These are phyloP conservation scores for Sambucus nigra DNA, from an alignment of 129 eudicot genomes.

Conservation along the genomic window DNA sequence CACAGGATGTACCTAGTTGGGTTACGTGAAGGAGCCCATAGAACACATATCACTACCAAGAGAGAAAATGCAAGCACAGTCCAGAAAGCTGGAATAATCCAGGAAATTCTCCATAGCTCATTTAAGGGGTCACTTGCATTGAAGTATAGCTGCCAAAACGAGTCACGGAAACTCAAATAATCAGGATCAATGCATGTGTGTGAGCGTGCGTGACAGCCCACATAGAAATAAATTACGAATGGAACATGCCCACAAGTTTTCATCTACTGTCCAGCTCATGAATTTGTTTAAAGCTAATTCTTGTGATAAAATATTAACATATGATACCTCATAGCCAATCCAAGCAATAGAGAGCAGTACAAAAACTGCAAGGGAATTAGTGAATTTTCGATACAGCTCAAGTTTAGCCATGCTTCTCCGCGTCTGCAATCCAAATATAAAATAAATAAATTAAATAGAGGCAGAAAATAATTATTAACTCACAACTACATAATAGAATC, in stretches of 20 bases:
- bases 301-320: not conserved
- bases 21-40: conserved; percentile 76
- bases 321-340: conserved; percentile 72
- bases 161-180: not conserved
- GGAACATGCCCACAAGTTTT: not conserved
- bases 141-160: conserved; percentile 47
- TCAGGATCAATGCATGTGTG: not conserved
- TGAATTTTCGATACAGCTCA: conserved; percentile 65
- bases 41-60: conserved; percentile 50
- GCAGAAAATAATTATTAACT: not conserved
- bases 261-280: not conserved
- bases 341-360: conserved; percentile 77
- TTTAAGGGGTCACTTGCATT: conserved; percentile 67
- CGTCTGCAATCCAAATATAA: conserved; percentile 22
- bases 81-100: conserved; percentile 81
- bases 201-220: too few species aligned
- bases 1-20: conserved; percentile 53
- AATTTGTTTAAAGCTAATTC: not conserved
- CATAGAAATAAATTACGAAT: not conserved
- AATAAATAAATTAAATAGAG: not conserved
- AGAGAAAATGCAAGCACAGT: conserved; percentile 54
- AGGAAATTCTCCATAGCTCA: conserved; percentile 64
- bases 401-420: conserved; percentile 65
- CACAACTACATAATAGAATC: not conserved
- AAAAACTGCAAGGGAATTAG: conserved; percentile 67